phyloP scores from a whole-genome alignment of 1,284 basidiomycete genomes.

The Cerioporus squamosus region DNA sequence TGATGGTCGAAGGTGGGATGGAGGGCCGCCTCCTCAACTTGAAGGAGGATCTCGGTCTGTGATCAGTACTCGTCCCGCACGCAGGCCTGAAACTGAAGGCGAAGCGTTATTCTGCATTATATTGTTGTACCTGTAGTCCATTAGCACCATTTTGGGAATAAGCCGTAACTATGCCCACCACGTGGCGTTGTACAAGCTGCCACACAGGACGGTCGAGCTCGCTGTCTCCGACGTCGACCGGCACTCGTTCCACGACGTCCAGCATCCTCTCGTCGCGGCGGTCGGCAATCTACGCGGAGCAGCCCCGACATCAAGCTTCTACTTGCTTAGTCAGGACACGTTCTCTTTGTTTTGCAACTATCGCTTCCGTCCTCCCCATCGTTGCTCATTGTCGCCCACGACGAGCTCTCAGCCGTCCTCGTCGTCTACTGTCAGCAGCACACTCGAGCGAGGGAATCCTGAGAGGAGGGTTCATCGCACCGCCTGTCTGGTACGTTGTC shows the following conservation, averaged over 20 bases:
- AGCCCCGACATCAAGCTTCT: not conserved
- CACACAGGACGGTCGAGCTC: constrained; percentile 1
- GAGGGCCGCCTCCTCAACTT: constrained; percentile 62
- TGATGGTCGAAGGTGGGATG: constrained; percentile 81
- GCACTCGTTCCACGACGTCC: constrained; percentile 9
- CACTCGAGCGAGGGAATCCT: not conserved
- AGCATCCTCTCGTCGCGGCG: too few relatives aligned
- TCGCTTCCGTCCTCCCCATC: not conserved
- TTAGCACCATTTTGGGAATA: not conserved
- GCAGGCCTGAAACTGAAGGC: too few relatives aligned
- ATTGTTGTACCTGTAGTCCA: too few relatives aligned
- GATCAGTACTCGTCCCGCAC: not conserved
- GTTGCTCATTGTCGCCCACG: constrained; percentile 5
- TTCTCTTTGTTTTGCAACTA: constrained; percentile 18
- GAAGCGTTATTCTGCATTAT: too few relatives aligned
- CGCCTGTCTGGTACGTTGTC: constrained; percentile 20
- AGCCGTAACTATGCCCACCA: constrained; percentile 19
- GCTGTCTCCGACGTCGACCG: constrained; percentile 9
- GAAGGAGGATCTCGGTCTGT: constrained; percentile 38
- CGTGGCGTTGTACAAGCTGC: constrained; percentile 12
- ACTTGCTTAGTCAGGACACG: constrained; percentile 23
- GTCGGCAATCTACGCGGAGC: not conserved
- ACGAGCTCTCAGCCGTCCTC: constrained; percentile 3
- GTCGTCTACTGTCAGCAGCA: not conserved
- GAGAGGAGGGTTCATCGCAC: constrained; percentile 11